A percentile compares a stretch with the other conserved stretches of the same genome.
phyloP scores from a whole-genome alignment of 495 filamentous ascomycete genomes.

The Lineolata rhizophorae region DNA sequence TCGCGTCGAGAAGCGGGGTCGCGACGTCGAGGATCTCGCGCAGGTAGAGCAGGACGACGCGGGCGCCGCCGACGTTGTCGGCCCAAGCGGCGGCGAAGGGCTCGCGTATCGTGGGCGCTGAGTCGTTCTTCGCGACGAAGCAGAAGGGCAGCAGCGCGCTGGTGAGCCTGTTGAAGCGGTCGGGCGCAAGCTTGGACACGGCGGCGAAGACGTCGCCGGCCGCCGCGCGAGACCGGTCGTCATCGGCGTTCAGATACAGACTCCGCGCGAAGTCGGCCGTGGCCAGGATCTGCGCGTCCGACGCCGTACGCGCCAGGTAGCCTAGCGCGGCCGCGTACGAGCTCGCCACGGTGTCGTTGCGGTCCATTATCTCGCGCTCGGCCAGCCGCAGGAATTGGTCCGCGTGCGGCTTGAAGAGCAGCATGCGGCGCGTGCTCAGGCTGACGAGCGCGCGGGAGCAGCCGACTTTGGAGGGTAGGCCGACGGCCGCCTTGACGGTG shows the following conservation, averaged over 20 bases:
- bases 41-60: slow-evolving; percentile 63
- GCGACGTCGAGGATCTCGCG: slow-evolving; percentile 56
- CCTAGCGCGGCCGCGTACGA: slow-evolving; percentile 72
- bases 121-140: slow-evolving; percentile 72
- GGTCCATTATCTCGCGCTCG: slow-evolving; percentile 60
- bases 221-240: slow-evolving; percentile 46
- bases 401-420: slow-evolving; percentile 51
- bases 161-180: slow-evolving; percentile 64
- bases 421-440: slow-evolving; percentile 55
- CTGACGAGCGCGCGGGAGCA: slow-evolving; percentile 69
- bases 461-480: slow-evolving; percentile 81
- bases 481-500: slow-evolving; percentile 65
- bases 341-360: slow-evolving; percentile 73
- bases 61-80: slow-evolving; percentile 67
- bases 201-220: slow-evolving; percentile 60
- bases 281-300: slow-evolving; percentile 42
- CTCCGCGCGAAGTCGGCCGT: slow-evolving; percentile 42
- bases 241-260: slow-evolving; percentile 62
- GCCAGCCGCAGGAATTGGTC: slow-evolving; percentile 56
- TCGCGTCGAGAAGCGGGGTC: slow-evolving; percentile 42
- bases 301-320: slow-evolving; percentile 58
- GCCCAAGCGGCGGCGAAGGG: slow-evolving; percentile 67
- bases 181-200: slow-evolving; percentile 62
- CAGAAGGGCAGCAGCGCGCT: slow-evolving; percentile 59
- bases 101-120: slow-evolving; percentile 49